A percentile compares a stretch with the other conserved stretches of the same genome.
These are phyloP conservation scores for Apium graveolens DNA, from an alignment of 129 eudicot species.

Conservation along the genomic window DNA sequence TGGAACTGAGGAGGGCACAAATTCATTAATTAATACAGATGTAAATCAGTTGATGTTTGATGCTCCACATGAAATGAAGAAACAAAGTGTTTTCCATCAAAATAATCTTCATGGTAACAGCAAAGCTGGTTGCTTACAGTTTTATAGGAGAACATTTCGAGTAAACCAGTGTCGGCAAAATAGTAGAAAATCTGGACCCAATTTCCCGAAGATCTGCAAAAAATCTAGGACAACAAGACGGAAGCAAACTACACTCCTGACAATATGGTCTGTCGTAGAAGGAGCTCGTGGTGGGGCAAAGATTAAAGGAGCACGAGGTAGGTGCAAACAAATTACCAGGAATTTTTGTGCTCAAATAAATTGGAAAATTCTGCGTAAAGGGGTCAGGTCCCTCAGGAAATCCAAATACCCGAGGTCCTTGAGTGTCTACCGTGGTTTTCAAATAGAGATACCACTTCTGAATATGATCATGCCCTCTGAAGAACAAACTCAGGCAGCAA, in stretches of 20 bases:
- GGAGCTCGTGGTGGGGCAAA: background rate
- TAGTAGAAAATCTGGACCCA: constrained; percentile 33
- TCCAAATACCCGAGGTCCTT: background rate
- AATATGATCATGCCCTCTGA: constrained; percentile 14
- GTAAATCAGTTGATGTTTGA: background rate
- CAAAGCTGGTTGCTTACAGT: constrained; percentile 1
- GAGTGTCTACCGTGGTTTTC: background rate
- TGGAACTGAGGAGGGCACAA: background rate
- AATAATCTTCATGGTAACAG: background rate
- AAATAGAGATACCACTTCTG: background rate
- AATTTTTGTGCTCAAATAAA: background rate
- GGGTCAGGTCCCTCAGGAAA: background rate
- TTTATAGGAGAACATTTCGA: constrained; percentile 24
- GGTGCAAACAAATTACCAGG: constrained; percentile 2
- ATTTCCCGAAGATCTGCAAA: constrained; percentile 32
- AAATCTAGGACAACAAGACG: constrained; percentile 23
- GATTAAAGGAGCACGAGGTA: background rate
- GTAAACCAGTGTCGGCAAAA: constrained; percentile 26
- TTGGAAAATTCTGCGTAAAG: background rate
- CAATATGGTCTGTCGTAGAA: background rate
- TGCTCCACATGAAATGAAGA: background rate
- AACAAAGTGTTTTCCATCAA: background rate
- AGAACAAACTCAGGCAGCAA: constrained; percentile 9
- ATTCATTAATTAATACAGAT: background rate
- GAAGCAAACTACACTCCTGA: constrained; percentile 8